Percentiles rank a stretch among this genome's conserved stretches.
Evolutionary conservation across 345 rosid species (phyloP).

Genomic region (Arabidopsis suecica): DNA sequence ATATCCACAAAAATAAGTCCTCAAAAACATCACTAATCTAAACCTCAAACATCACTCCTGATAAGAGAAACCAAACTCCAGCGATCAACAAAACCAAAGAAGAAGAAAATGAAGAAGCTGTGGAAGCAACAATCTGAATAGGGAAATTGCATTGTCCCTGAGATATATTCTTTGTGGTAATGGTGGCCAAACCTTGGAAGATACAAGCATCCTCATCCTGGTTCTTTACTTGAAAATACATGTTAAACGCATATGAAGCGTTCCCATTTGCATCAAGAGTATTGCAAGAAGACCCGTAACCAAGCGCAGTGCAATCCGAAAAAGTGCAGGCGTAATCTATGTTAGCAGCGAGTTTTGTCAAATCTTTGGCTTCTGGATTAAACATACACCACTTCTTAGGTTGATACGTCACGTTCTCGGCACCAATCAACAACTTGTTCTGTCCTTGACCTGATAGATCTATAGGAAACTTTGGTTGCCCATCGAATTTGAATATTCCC

Average conservation of each 20-base stretch:
- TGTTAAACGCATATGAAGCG: slow-evolving; percentile 73
- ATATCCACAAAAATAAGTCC: not conserved
- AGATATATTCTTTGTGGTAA: slow-evolving; percentile 61
- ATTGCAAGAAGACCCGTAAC: slow-evolving; percentile 69
- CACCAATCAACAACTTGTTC: slow-evolving; percentile 60
- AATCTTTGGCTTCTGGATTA: slow-evolving; percentile 64
- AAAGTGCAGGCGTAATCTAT: slow-evolving; percentile 67
- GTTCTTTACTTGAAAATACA: slow-evolving; percentile 69
- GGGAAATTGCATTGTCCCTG: slow-evolving; percentile 70
- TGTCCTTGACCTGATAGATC: slow-evolving; percentile 76
- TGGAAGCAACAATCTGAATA: slow-evolving; percentile 56
- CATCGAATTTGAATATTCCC: slow-evolving; percentile 78
- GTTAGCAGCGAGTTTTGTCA: slow-evolving; percentile 66
- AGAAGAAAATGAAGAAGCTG: slow-evolving; percentile 34
- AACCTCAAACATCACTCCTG: slow-evolving; percentile 1
- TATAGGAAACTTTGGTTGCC: slow-evolving; percentile 75
- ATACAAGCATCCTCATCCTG: slow-evolving; percentile 62
- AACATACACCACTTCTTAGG: slow-evolving; percentile 73
- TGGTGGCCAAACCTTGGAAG: slow-evolving; percentile 66
- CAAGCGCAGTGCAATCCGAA: slow-evolving; percentile 65
- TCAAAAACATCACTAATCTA: not conserved
- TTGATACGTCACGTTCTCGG: slow-evolving; percentile 64
- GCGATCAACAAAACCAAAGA: slow-evolving; percentile 26
- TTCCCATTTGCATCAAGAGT: slow-evolving; percentile 62
- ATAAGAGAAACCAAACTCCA: slow-evolving; percentile 32